A percentile compares a stretch with the other conserved stretches of the same genome.
phyloP scores from a whole-genome alignment of 1,139 yeast genomes.

The Saccharomycopsis hybrid region DNA sequence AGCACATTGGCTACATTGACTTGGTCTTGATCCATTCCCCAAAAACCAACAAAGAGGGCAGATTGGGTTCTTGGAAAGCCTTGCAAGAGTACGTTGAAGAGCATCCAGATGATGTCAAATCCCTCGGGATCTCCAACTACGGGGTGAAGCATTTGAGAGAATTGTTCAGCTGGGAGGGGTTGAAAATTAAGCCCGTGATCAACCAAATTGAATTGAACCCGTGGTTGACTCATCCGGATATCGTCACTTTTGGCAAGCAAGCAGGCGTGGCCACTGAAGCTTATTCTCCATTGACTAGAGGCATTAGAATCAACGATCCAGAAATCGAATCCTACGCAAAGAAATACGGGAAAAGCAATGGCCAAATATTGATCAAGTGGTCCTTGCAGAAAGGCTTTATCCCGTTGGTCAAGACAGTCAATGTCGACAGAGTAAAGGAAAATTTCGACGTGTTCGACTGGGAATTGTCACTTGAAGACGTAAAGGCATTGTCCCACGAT shows the following conservation, averaged over 20 bases:
- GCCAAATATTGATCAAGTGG: slow-evolving; percentile 43
- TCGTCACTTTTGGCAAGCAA: slow-evolving; percentile 44
- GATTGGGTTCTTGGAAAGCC: slow-evolving; percentile 72
- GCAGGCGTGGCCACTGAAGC: slow-evolving; percentile 43
- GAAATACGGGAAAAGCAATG: slow-evolving; percentile 36
- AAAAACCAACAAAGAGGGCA: slow-evolving; percentile 60
- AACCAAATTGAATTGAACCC: slow-evolving; percentile 93
- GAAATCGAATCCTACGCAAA: slow-evolving; percentile 35
- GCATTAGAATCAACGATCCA: slow-evolving; percentile 44
- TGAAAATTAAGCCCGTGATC: slow-evolving; percentile 69
- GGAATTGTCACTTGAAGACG: slow-evolving; percentile 33
- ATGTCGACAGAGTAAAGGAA: slow-evolving; percentile 41
- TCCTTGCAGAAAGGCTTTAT: slow-evolving; percentile 52
- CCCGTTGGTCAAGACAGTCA: slow-evolving; percentile 67
- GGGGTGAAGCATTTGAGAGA: slow-evolving; percentile 70
- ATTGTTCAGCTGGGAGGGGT: slow-evolving; percentile 68
- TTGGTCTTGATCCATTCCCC: slow-evolving; percentile 42
- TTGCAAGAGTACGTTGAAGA: slow-evolving; percentile 72
- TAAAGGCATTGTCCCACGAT: slow-evolving; percentile 14
- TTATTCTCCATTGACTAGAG: slow-evolving; percentile 51
- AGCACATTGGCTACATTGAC: slow-evolving; percentile 29
- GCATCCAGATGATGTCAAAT: slow-evolving; percentile 50
- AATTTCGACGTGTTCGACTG: slow-evolving; percentile 42
- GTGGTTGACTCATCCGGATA: slow-evolving; percentile 68
- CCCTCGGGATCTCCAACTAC: slow-evolving; percentile 84